Conservation (phyloP, 116 monocot species). For the Dioscorea cayenensis region DNA sequence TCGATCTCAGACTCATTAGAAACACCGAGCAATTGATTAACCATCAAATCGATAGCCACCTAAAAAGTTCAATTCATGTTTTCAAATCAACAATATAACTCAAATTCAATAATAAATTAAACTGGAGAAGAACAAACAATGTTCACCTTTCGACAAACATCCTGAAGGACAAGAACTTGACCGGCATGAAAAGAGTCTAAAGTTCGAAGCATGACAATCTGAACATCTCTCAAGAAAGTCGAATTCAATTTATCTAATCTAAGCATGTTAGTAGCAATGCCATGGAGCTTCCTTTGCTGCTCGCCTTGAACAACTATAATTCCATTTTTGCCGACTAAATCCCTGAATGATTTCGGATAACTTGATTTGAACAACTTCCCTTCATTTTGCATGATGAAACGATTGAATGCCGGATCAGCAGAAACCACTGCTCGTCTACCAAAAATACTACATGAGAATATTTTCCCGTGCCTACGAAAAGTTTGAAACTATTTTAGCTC, state of each 20-base stretch:
- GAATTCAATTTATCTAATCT: constrained; percentile 15
- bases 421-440: constrained; percentile 44
- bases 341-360: constrained; percentile 40
- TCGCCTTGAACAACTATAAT: constrained; percentile 38
- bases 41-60: constrained; percentile 48
- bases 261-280: constrained; percentile 24
- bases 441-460: constrained; percentile 40
- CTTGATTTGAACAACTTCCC: constrained; percentile 42
- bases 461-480: constrained; percentile 32
- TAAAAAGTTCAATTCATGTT: constrained; percentile 8
- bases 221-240: constrained; percentile 17
- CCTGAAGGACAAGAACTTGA: constrained; percentile 29
- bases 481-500: background rate
- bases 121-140: background rate
- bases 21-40: constrained; percentile 42
- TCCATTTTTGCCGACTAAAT: constrained; percentile 35
- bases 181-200: constrained; percentile 14
- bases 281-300: constrained; percentile 37
- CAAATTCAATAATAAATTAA: background rate
- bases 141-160: constrained; percentile 36
- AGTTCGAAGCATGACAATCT: constrained; percentile 27
- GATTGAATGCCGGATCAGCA: constrained; percentile 40
- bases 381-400: constrained; percentile 42
- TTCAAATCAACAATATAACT: background rate
- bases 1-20: constrained; percentile 31